Evolutionary conservation across 163 green algal species (phyloP).

Genomic region (Volvox carteri): DNA sequence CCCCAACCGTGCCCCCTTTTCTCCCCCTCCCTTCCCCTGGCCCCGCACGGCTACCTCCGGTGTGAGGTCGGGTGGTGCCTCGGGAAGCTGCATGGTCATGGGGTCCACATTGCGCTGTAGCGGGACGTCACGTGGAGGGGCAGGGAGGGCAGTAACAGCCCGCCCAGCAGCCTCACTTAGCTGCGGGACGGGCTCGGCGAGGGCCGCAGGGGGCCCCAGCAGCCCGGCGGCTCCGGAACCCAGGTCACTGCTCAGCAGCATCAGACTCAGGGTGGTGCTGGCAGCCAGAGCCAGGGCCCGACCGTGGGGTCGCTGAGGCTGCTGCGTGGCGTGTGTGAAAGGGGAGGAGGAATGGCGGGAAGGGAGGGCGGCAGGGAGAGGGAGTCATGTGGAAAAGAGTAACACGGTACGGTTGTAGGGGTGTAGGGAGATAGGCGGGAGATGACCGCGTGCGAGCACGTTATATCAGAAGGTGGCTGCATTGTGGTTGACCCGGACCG

Average conservation of each 20-base stretch:
- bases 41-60: slow-evolving; percentile 6
- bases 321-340: too few relatives aligned
- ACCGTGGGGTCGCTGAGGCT: background rate
- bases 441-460: too few relatives aligned
- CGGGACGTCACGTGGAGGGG: slow-evolving; percentile 6
- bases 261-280: slow-evolving; percentile 1
- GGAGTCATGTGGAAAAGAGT: too few relatives aligned
- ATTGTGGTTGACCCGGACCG: too few relatives aligned
- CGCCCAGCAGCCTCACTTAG: background rate
- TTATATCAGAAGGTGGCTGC: too few relatives aligned
- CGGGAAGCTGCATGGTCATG: slow-evolving; percentile 53
- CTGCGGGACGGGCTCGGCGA: background rate
- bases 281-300: background rate
- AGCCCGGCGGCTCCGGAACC: background rate
- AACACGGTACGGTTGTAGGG: too few relatives aligned
- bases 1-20: too few relatives aligned
- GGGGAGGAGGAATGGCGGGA: too few relatives aligned
- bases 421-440: too few relatives aligned
- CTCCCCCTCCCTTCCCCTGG: too few relatives aligned
- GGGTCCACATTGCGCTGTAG: slow-evolving; percentile 42
- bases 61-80: slow-evolving; percentile 24
- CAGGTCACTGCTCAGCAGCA: slow-evolving; percentile 30
- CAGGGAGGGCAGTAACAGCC: too few relatives aligned
- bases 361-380: too few relatives aligned
- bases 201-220: background rate